A percentile compares a stretch with the other conserved stretches of the same genome.
phyloP scores from a whole-genome alignment of 805 yeast genomes.

The Starmerella bombi region DNA sequence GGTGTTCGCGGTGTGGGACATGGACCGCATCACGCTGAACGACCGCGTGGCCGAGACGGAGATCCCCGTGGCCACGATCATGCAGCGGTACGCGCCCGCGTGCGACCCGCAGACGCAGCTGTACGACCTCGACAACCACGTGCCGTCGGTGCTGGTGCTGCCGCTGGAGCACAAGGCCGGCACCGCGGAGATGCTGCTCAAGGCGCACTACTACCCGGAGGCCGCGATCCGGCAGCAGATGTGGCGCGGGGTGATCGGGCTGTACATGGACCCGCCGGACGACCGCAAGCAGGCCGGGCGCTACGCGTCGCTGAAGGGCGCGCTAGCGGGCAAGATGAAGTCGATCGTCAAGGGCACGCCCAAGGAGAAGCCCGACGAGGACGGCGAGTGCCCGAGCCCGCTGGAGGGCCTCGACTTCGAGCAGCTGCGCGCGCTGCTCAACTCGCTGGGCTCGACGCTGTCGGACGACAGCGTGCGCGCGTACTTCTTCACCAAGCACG shows the following conservation, averaged over 20 bases:
- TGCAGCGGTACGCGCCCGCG: slow-evolving; percentile 24
- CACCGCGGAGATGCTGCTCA: slow-evolving; percentile 36
- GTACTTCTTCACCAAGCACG: slow-evolving; percentile 27
- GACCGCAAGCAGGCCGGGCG: no score
- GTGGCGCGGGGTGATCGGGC: slow-evolving; percentile 51
- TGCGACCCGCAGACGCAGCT: slow-evolving; percentile 29
- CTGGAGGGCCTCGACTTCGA: slow-evolving; percentile 34
- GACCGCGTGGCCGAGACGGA: slow-evolving; percentile 64
- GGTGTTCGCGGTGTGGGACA: slow-evolving; percentile 64
- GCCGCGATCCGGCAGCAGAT: slow-evolving; percentile 48
- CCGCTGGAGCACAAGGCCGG: slow-evolving; percentile 18
- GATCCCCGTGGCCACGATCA: slow-evolving; percentile 41
- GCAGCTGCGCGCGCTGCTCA: slow-evolving; percentile 54
- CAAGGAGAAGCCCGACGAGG: not conserved
- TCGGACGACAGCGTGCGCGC: slow-evolving; percentile 23
- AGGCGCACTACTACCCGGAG: slow-evolving; percentile 58
- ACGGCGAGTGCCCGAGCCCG: not conserved
- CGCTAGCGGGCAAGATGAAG: not conserved
- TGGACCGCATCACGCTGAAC: slow-evolving; percentile 69
- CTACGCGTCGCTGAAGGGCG: not conserved
- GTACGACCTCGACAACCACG: slow-evolving; percentile 20
- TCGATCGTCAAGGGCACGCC: not conserved
- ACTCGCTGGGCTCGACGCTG: slow-evolving; percentile 44
- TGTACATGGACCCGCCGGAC: slow-evolving; percentile 32
- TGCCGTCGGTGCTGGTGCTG: slow-evolving; percentile 11